These are phyloP conservation scores for Spathaspora sp. DNA, from an alignment of 1,139 yeast genomes.

Conservation along the genomic window DNA sequence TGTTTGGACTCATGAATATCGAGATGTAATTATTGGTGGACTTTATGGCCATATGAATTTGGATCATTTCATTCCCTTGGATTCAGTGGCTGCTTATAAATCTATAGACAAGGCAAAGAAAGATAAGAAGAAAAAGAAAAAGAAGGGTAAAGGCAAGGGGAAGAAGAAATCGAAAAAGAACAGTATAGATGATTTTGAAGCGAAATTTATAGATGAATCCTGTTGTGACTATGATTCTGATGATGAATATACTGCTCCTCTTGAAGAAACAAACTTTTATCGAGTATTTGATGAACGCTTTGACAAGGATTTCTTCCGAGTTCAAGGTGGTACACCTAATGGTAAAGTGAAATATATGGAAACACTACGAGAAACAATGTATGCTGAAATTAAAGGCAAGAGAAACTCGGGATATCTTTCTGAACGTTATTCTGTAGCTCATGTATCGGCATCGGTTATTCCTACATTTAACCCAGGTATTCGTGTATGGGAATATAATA, in stretches of 20 bases:
- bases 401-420: slow-evolving; percentile 43
- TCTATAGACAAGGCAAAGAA: slow-evolving; percentile 32
- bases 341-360: slow-evolving; percentile 66
- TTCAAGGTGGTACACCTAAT: slow-evolving; percentile 61
- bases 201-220: slow-evolving; percentile 11
- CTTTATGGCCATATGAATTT: slow-evolving; percentile 87
- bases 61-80: slow-evolving; percentile 80
- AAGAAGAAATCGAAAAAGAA: slow-evolving; percentile 7
- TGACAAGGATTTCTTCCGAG: slow-evolving; percentile 22
- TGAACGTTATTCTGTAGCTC: slow-evolving; percentile 68
- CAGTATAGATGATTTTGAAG: slow-evolving; percentile 14
- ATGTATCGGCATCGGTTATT: slow-evolving; percentile 72
- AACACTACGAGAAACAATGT: slow-evolving; percentile 49
- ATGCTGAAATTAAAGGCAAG: slow-evolving; percentile 47
- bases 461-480: slow-evolving; percentile 85
- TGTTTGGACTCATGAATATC: slow-evolving; percentile 75
- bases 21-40: slow-evolving; percentile 82
- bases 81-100: slow-evolving; percentile 65
- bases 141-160: slow-evolving; percentile 5
- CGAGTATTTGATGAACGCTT: slow-evolving; percentile 15
- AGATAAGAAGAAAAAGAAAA: slow-evolving; percentile 13
- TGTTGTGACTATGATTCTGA: slow-evolving; percentile 11
- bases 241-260: slow-evolving; percentile 16
- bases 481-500: slow-evolving; percentile 84
- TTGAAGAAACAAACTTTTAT: slow-evolving; percentile 18